Base-by-base conservation (phyloP, 495 filamentous ascomycete genomes). In the Podospora anserina region DNA sequence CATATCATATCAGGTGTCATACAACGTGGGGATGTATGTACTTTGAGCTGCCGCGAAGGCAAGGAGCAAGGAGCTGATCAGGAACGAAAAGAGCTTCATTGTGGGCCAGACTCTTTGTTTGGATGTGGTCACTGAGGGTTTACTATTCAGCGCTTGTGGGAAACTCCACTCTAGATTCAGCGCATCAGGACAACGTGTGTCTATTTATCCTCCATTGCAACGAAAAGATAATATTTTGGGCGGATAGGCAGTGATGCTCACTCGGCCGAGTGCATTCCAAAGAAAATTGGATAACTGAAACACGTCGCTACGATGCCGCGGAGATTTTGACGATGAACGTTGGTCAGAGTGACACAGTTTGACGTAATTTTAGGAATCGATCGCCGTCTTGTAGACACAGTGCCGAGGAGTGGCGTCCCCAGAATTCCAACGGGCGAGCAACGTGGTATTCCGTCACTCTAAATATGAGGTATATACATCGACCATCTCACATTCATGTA, bases 401-500 rank as follows among this genome's bases (percentile, higher is more conserved):
- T 49, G 39, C 34, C 34, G 34, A 39, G 34, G 11, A 11, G 11
- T 5, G 5, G 11, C 34, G 11, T 39, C 3, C 11, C 34, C 34
- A 39, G 34, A 49, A 49, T 49, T 49, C 15, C 39, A 49, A 11
- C 39, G 9, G 39, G 13, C 2, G 13, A 0, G 13, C 5, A 49
- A 6, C 5, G 13, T 18, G 13, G 5, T 49, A 49, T 5, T 0
- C 7, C 9, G 13, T 18, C 9, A 49, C 13, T 3, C 54, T 7
- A 68, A 1, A 70, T 13, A 54, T 70, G 60, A 16, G 68, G 68
- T 27, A 70, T 13, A 61, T 66, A 70, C 39, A 13, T 4, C 18
- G 59, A 59, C 68, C 64, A 70, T 2, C 39, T 49, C 6, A 66
- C 59, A 20, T 61, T 61, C 4, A 59, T 44, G 53, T 56, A 70